Conservation (phyloP, 2,329 filamentous ascomycete genomes). For the Botrytis fragariae region DNA sequence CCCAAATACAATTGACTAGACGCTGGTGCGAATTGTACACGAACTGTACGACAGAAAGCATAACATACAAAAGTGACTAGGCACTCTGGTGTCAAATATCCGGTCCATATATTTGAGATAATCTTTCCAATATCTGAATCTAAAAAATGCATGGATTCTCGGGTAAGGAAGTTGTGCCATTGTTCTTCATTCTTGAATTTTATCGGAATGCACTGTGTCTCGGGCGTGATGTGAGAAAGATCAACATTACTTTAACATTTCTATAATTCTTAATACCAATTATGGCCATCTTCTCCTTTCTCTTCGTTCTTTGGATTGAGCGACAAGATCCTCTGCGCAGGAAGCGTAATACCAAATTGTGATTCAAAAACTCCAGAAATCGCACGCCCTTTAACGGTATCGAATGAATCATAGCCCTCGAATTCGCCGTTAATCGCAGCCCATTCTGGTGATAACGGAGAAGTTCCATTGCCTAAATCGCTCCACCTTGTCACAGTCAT, state of each 20-base stretch:
- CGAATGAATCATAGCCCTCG: constrained; percentile 52
- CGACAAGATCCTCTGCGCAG: constrained; percentile 55
- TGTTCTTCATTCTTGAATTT: background rate
- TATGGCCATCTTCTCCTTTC: constrained; percentile 52
- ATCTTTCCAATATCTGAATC: background rate
- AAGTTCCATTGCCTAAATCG: constrained; percentile 56
- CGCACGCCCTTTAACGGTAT: constrained; percentile 50
- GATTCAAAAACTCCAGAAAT: constrained; percentile 60
- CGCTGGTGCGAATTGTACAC: background rate
- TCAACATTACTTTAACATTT: background rate
- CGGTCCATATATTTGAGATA: background rate
- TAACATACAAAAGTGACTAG: background rate
- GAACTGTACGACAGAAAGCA: background rate
- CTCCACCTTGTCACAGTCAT: constrained; percentile 61
- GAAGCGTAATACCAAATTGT: constrained; percentile 51
- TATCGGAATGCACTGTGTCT: background rate
- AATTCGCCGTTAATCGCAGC: constrained; percentile 51
- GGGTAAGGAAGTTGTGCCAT: background rate
- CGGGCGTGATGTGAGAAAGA: background rate
- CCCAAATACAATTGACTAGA: background rate
- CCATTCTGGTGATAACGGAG: constrained; percentile 53
- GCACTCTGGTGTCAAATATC: background rate
- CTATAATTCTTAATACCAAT: constrained; percentile 52
- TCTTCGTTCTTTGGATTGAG: constrained; percentile 56
- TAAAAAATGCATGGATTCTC: background rate